Base-by-base conservation (phyloP, 2,329 filamentous ascomycete genomes). In the Fusarium sp. region DNA sequence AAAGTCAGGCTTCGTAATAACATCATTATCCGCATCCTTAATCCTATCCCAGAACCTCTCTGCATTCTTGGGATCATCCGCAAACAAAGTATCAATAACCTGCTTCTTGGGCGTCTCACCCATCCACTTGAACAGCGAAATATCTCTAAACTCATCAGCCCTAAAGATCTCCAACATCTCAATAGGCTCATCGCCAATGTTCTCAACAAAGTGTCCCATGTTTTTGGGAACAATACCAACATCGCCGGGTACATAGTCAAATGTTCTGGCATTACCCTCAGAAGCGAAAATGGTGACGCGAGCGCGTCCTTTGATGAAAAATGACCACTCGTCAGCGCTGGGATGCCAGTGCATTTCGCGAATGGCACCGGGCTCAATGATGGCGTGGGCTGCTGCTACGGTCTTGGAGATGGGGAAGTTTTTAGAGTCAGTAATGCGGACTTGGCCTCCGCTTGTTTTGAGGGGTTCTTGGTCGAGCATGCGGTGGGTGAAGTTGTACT, bases 341-440 rank as follows among this genome's bases (percentile, higher is more conserved):
- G 92, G 91, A 77, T 95, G 92, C 92, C 92, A 95, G 83, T 95
- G 92, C 86, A 95, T 93, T 81, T 94, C 92, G 13, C 92, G 87
- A 77, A 94, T 84, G 0, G 90, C 91, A 17, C 91, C 91, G 0
- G 92, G 92, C 70, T 91, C 84, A 67, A 95, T 92, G 40, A 87
- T 87, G 20, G 93, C 87, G 75, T 94, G 87, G 2, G 91, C 92
- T 1, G 92, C 92, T 0, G 92, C 91, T 23, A 94, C 87, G 0
- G 90, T 92, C 79, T 88, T 90, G 48, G 92, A 92, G 67, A 94
- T 87, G 33, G 89, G 89, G 78, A 95, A 95, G 80, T 92, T 93
- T 33, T 83, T 86, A n/a, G 91, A 92, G 78, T 95, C 92, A 9
- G 91, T 86, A 78, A 95, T 92, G 73, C 92, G 90, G 3, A 94